Base-by-base conservation (phyloP, 1,284 basidiomycete species). In the Cryptococcus floricola region DNA sequence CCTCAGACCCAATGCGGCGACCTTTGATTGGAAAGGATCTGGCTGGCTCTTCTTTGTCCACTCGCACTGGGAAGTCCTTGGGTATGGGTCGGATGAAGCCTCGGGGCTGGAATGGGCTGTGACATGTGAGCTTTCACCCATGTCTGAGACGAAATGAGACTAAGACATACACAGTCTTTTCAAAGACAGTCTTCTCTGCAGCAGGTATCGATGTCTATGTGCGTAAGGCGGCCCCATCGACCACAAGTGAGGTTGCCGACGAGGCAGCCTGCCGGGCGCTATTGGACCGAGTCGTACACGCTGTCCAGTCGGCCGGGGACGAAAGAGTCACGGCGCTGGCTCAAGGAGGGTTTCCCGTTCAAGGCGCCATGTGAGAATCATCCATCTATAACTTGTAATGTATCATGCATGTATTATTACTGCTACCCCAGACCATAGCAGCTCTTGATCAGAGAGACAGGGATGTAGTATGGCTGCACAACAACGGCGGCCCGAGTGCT, bases 101-200 rank as follows among this genome's bases (percentile, higher is more conserved):
- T 54, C 57, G 5, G 65, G 63, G 3, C 50, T 70, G 27, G 73
- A 78, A 57, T 82, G 80, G 80, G 79, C 77, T 18, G 78, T 81
- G 10, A 82, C 80, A 10, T 82, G 76, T 76, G 41, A 56, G 73
- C 67, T 1, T 25, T 42, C n/a, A 19, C 16, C 23, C 3, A 23
- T 23, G 23, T 23, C 23, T 23, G 23, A 23, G 23, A 23, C 23
- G 23, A 3, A 23, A 23, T 23, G 23, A 23, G 23, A 23, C 23
- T 23, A 23, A 23, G 23, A 3, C 23, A 23, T 23, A 23, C 23
- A 4, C 39, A 76, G 75, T 76, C 67, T 83, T 83, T 66, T 78
- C 78, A 47, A 79, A 78, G 67, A 81, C 81, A 23, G 65, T 82
- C 38, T 82, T 83, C 71, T 82, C 81, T 3, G 80, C 81, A 8